phyloP scores from a whole-genome alignment of 1,284 basidiomycete genomes.

The Rhizoctonia solani region DNA sequence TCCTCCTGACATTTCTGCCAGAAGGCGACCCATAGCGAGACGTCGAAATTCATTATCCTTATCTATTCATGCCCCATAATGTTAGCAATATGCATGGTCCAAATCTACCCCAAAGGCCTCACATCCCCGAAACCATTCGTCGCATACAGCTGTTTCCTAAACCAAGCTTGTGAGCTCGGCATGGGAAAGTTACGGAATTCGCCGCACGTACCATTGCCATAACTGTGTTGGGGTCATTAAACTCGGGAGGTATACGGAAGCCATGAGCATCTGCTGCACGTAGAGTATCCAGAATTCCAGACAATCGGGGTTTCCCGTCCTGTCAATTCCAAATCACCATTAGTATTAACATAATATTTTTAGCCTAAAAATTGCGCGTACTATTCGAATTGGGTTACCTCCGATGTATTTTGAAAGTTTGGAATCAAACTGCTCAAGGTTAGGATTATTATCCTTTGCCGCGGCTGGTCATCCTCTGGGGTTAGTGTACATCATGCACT shows the following conservation, averaged over 20 bases:
- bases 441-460: slow-evolving; percentile 66
- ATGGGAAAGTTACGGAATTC: not conserved
- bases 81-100: not conserved
- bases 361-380: slow-evolving; percentile 37
- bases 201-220: slow-evolving; percentile 60
- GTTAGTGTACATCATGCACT: not conserved
- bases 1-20: slow-evolving; percentile 63
- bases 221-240: slow-evolving; percentile 62
- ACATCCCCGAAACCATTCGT: slow-evolving; percentile 77
- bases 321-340: slow-evolving; percentile 10
- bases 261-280: slow-evolving; percentile 71
- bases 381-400: slow-evolving; percentile 68
- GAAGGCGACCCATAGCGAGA: slow-evolving; percentile 74
- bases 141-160: slow-evolving; percentile 72
- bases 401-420: slow-evolving; percentile 70
- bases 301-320: slow-evolving; percentile 76
- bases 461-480: slow-evolving; percentile 60
- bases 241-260: slow-evolving; percentile 68
- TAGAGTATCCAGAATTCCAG: slow-evolving; percentile 81
- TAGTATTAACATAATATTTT: not conserved
- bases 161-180: not conserved
- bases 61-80: slow-evolving; percentile 50
- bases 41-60: slow-evolving; percentile 74
- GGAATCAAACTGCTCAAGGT: slow-evolving; percentile 64
- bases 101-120: slow-evolving; percentile 25